Evolutionary conservation across 106 monocot species (phyloP).

Genomic region (Phalaenopsis equestris): DNA sequence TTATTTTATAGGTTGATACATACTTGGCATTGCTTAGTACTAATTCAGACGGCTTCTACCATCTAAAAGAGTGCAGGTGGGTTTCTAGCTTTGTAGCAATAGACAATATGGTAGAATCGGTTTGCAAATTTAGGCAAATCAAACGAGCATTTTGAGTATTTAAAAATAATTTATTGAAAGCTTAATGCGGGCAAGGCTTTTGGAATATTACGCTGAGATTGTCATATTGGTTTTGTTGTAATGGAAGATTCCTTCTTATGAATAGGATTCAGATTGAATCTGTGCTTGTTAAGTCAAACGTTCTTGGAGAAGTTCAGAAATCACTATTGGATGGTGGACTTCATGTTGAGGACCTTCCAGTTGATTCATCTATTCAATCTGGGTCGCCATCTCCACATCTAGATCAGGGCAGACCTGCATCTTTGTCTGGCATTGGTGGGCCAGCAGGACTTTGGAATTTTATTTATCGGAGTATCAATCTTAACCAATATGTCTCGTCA

Average conservation of each 20-base stretch:
- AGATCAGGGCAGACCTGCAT: slow-evolving; percentile 16
- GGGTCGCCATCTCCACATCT: slow-evolving; percentile 30
- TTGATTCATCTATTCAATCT: slow-evolving; percentile 52
- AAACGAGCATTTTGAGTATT: neutral
- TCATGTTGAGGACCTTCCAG: slow-evolving; percentile 70
- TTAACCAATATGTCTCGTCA: slow-evolving; percentile 91
- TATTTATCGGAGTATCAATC: slow-evolving; percentile 75
- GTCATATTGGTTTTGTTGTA: neutral
- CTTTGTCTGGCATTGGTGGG: slow-evolving; percentile 44
- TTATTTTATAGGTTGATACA: slow-evolving; percentile 64
- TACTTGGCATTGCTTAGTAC: slow-evolving; percentile 81
- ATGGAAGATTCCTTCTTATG: slow-evolving; percentile 4
- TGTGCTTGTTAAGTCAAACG: slow-evolving; percentile 86
- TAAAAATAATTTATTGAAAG: neutral
- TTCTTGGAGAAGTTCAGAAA: slow-evolving; percentile 77
- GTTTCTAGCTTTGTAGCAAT: neutral
- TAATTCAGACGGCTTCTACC: slow-evolving; percentile 79
- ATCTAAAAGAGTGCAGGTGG: slow-evolving; percentile 98
- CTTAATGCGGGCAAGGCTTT: neutral
- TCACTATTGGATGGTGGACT: slow-evolving; percentile 76
- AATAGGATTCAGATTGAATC: slow-evolving; percentile 58
- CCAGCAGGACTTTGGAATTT: slow-evolving; percentile 96
- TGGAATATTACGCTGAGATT: neutral
- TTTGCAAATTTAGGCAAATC: neutral
- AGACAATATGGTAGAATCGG: neutral